A percentile compares a stretch with the other conserved stretches of the same genome.
phyloP scores from a whole-genome alignment of 148 eudicot genomes.

The Fagopyrum tataricum region DNA sequence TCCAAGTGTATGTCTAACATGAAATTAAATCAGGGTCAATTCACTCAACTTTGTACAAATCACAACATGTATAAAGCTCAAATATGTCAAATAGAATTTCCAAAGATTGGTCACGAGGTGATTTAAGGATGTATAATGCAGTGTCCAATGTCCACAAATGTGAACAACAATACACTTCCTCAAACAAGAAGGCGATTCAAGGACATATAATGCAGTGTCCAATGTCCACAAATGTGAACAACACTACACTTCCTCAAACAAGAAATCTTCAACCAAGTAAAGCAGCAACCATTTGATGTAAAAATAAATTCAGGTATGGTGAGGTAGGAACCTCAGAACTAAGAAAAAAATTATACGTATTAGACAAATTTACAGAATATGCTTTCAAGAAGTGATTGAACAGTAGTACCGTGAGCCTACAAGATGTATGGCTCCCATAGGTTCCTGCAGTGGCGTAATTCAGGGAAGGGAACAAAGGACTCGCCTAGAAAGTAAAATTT shows the following conservation, averaged over 20 bases:
- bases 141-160: background rate
- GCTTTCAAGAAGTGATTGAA: background rate
- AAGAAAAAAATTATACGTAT: too few species aligned
- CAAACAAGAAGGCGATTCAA: background rate
- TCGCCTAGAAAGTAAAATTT: background rate
- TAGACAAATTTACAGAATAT: background rate
- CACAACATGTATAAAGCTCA: background rate
- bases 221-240: background rate
- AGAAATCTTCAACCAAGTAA: background rate
- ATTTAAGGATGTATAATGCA: background rate
- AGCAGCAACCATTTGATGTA: background rate
- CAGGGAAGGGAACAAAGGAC: too few species aligned
- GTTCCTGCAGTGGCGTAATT: constrained; percentile 10
- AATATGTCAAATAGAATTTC: background rate
- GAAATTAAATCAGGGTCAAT: background rate
- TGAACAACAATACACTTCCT: background rate
- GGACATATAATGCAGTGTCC: background rate
- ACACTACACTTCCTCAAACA: background rate
- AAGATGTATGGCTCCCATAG: background rate
- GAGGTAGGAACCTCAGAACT: background rate
- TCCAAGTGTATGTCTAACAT: background rate
- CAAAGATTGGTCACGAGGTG: background rate
- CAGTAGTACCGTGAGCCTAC: too few species aligned
- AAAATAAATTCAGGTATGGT: background rate
- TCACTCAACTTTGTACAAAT: background rate